Conservation (phyloP, 306 rosid species). For the Comarum palustre region DNA sequence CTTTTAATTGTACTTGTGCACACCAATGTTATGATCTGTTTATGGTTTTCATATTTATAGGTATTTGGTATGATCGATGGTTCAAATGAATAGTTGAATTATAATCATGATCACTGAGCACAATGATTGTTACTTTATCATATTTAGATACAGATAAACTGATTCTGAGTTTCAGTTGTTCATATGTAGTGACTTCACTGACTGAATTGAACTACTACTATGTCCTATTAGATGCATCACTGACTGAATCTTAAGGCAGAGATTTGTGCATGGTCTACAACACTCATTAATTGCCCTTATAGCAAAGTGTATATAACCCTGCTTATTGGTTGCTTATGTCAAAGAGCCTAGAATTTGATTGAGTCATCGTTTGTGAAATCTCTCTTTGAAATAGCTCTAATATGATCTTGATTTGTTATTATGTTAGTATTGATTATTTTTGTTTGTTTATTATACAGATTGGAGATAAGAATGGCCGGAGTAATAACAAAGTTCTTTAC, state of each 20-base stretch:
- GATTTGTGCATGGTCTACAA: not conserved
- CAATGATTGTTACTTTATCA: not conserved
- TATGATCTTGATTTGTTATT: not conserved
- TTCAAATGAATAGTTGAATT: not conserved
- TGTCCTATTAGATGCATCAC: not conserved
- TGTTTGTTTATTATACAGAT: conserved; percentile 19
- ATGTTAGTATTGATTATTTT: not conserved
- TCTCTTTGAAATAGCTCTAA: not conserved
- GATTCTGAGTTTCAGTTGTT: not conserved
- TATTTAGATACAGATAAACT: not conserved
- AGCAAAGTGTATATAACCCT: not conserved
- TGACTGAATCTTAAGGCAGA: not conserved
- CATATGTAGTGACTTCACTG: not conserved
- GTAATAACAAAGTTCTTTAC: conserved; percentile 64
- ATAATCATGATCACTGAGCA: not conserved
- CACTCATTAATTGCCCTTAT: not conserved
- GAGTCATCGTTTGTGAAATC: no score
- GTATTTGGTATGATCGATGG: not conserved
- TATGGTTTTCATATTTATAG: not conserved
- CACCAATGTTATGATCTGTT: not conserved
- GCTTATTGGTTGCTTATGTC: not conserved
- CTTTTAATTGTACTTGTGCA: not conserved
- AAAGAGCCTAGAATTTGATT: not conserved
- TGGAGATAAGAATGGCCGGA: conserved; percentile 44
- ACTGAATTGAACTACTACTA: not conserved